Base-by-base conservation (phyloP, 2,329 filamentous ascomycete species). In the Rachicladosporium sp. region DNA sequence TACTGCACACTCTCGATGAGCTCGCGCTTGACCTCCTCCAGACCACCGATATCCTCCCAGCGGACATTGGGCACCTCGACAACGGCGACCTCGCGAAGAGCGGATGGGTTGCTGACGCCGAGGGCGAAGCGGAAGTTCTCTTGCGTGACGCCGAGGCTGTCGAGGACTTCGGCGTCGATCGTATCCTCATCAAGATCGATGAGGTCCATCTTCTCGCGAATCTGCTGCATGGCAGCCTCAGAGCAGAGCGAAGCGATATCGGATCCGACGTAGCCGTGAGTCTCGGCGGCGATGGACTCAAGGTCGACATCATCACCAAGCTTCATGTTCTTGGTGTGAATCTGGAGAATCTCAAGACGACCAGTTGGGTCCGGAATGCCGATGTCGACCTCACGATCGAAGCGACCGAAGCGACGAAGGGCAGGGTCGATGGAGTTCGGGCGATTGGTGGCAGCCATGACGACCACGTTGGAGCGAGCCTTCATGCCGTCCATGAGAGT, bases 311-410 rank as follows among this genome's bases (percentile, higher is more conserved):
- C 91, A 43, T 96, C 91, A 44, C 68, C 87, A 46, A 98, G 78
- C 74, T 98, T 98, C 91, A 98, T 98, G 77, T 98, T 98, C 82
- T 98, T 98, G 66, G 91, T 98, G 76, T 98, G 91, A 52, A 98
- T 98, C 67, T 93, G 86, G 45, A 98, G 80, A 59, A 98, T 96
- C 74, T 98, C 91, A 30, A 98, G 82, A 75, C 91, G 91, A 48
- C 91, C 91, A 55, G 89, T 96, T 37, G 91, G 91, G 69, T 96
- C 91, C 39, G 91, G 91, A 51, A 96, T 93, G 58, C 89, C 88
- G 58, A 98, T 95, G 60, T 98, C 91, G 49, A 98, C 89, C 66
- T 96, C 91, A 63, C 91, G 91, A 63, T 98, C 91, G 71, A 98
- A 96, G 66, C 91, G 91, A 48, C 91, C 91, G 67, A 94, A 96